These are phyloP conservation scores for Xylaria multiplex DNA, from an alignment of 2,329 filamentous ascomycete genomes.

Conservation along the genomic window DNA sequence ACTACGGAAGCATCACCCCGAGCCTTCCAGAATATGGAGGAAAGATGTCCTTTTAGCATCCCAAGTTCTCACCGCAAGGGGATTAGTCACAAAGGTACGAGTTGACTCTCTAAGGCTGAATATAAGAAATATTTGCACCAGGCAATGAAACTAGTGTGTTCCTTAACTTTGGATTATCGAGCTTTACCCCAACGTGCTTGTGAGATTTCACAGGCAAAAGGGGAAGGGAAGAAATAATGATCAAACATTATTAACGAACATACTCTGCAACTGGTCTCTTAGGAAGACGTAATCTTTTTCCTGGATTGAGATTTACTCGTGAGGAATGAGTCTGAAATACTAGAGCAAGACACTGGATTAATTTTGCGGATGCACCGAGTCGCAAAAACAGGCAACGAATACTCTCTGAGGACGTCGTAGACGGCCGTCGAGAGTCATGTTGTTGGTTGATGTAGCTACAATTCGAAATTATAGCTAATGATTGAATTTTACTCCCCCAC, in stretches of 20 bases:
- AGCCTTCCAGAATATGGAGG: no score
- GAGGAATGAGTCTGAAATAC: neutral
- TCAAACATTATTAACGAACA: neutral
- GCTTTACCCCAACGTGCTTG: no score
- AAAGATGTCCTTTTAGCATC: no score
- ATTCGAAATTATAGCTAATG: neutral
- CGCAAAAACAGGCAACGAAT: neutral
- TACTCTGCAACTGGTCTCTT: neutral
- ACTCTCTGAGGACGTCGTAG: neutral
- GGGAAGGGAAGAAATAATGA: no score
- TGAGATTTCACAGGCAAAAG: neutral
- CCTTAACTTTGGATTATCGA: neutral
- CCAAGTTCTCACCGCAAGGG: no score
- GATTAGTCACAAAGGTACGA: no score
- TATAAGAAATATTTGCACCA: neutral
- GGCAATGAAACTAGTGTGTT: neutral
- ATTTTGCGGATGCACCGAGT: neutral
- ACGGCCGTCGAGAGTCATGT: neutral
- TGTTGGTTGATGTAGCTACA: neutral
- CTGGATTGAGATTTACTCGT: neutral
- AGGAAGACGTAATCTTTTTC: neutral
- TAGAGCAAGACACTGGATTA: neutral
- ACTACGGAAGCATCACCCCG: no score
- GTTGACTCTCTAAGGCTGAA: no score
- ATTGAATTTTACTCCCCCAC: conserved; percentile 11